These are phyloP conservation scores for Candida rishiriensis DNA, from an alignment of 805 yeast species.

Conservation along the genomic window DNA sequence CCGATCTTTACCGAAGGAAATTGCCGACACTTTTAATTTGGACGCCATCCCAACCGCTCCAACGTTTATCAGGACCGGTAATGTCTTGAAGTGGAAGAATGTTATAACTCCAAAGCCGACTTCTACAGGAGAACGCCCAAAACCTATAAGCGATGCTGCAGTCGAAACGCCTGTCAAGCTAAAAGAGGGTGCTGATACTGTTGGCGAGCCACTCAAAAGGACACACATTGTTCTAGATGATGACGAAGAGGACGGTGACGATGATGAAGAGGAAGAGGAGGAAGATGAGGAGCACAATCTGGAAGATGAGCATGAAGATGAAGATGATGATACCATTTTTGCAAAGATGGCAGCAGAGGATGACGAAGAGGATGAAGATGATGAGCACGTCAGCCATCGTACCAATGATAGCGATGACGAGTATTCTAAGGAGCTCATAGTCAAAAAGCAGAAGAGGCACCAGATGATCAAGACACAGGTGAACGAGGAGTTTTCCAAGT, in stretches of 20 bases:
- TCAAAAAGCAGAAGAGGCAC: not conserved
- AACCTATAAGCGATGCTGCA: conserved; percentile 1
- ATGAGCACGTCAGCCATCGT: not conserved
- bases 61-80: too few species aligned
- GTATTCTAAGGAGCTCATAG: not conserved
- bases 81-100: too few species aligned
- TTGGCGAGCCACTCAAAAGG: not conserved
- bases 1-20: too few species aligned
- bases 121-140: not conserved
- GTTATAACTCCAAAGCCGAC: too few species aligned
- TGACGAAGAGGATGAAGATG: conserved; percentile 6
- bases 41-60: too few species aligned
- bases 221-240: not conserved
- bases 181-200: not conserved
- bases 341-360: conserved; percentile 1
- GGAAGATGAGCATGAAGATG: conserved; percentile 1
- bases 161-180: conserved; percentile 1
- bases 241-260: not conserved
- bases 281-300: not conserved
- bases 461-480: conserved; percentile 13
- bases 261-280: not conserved
- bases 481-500: conserved; percentile 16
- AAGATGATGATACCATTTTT: conserved; percentile 1
- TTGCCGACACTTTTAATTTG: too few species aligned
- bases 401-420: not conserved